Evolutionary conservation across 2,329 filamentous ascomycete species (phyloP).

Genomic region (Scedosporium aurantiacum): DNA sequence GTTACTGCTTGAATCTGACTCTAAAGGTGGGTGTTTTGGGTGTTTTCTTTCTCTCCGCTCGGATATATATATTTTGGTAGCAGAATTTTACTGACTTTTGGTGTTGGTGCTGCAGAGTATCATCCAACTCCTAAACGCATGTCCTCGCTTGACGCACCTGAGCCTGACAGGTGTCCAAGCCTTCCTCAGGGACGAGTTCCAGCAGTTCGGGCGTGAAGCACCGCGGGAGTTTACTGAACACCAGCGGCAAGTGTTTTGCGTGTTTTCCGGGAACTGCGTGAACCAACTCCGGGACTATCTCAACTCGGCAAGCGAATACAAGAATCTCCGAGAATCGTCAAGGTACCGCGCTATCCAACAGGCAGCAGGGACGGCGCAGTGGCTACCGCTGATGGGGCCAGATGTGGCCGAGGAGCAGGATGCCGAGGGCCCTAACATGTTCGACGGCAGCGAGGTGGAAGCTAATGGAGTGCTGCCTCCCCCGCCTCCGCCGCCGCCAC

Average conservation of each 20-base stretch:
- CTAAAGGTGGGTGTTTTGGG: conserved; percentile 50
- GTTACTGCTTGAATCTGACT: conserved; percentile 81
- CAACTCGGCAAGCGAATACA: conserved; percentile 43
- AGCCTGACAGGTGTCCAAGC: conserved; percentile 89
- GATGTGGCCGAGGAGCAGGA: conserved; percentile 5
- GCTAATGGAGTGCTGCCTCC: neutral
- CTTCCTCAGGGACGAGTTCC: conserved; percentile 77
- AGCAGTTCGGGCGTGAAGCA: conserved; percentile 74
- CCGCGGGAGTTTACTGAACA: conserved; percentile 89
- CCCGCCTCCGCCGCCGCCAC: neutral
- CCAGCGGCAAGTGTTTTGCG: conserved; percentile 91
- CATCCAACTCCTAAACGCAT: conserved; percentile 76
- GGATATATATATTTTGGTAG: conserved; percentile 11
- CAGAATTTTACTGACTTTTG: neutral
- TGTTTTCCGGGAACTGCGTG: conserved; percentile 87
- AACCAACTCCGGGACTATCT: conserved; percentile 66
- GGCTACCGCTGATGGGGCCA: neutral
- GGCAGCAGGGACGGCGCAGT: neutral
- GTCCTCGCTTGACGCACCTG: conserved; percentile 83
- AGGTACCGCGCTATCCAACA: neutral
- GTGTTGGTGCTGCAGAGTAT: conserved; percentile 54
- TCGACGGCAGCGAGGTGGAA: neutral
- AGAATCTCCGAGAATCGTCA: conserved; percentile 23
- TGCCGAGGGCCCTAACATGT: neutral
- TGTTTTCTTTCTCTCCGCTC: neutral